These are phyloP conservation scores for Climacium dendroides DNA, from an alignment of 225 moss, liverwort and hornwort species.

Conservation along the genomic window DNA sequence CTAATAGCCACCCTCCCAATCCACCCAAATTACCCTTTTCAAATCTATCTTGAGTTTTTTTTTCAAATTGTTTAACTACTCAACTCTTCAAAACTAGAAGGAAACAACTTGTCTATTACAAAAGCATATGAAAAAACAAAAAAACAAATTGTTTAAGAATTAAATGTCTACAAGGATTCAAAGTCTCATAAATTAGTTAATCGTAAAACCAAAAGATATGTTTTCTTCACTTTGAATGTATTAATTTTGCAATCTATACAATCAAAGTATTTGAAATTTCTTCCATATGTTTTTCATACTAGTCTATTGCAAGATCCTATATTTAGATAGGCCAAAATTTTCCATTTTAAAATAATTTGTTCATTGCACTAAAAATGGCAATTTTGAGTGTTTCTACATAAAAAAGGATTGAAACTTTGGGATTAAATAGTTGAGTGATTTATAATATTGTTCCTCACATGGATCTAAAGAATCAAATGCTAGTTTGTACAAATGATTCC, in stretches of 20 bases:
- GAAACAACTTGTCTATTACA: too few species aligned
- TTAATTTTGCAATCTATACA: not conserved
- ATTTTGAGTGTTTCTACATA: rapidly evolving
- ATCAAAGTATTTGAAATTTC: not conserved
- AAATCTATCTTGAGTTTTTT: too few species aligned
- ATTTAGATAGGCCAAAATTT: not conserved
- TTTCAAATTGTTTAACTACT: too few species aligned
- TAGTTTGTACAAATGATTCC: not conserved
- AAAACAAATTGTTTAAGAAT: too few species aligned
- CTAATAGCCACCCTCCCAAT: too few species aligned
- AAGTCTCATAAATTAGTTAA: not conserved
- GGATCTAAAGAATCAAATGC: not conserved
- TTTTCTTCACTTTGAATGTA: not conserved
- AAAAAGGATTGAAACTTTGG: not conserved
- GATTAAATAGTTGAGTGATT: not conserved
- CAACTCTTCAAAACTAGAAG: too few species aligned
- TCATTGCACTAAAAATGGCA: too few species aligned
- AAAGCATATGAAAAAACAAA: too few species aligned
- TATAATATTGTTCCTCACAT: not conserved
- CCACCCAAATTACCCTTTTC: too few species aligned
- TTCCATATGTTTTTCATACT: not conserved
- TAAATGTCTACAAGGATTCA: not conserved
- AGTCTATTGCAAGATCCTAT: not conserved
- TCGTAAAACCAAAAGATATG: too few species aligned
- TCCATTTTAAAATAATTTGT: rapidly evolving